Evolutionary conservation across 2,329 filamentous ascomycete genomes (phyloP), one percentile per base, ranked within the genome.

Genomic region (Talaromyces rugulosus): DNA sequence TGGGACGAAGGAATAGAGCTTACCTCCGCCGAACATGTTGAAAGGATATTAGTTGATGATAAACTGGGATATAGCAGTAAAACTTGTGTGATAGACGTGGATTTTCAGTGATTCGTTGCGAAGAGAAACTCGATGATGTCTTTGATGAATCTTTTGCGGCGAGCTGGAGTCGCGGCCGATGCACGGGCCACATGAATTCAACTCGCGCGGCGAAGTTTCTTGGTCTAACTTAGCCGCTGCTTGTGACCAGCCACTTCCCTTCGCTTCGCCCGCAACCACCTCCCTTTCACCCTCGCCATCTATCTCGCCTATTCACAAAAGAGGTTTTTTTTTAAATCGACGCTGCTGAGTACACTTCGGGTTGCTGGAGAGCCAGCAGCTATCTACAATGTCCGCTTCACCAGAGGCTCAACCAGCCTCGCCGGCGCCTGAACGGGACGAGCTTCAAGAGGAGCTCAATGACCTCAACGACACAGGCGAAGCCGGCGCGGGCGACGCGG

Each of bases 381-480:
- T 27, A 56, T 28, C 27, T 61, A 68, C 51, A 18, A 78, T 78
- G 76, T 78, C 76, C 33, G 74, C 72, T 34, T 76, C 75, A 40
- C 75, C 75, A 9, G 75, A 77, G 57, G 64, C 64, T 33, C 68
- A 70, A 28, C 59, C 66, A 33, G 66, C 57, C 42, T 66, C 69
- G 9, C 66, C 67, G 18, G 67, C 65, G 30, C 64, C 63, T 30
- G 68, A 69, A 11, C 68, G 56, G 31, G 63, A 62, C 31, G 56
- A 63, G 53, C 33, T 69, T 27, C 65, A 69, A 23, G 66, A 70
- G 33, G 70, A 70, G 53, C 54, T 66, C 52, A 68, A 63, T 33
- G 27, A 62, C 52, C 61, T 62, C 56, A 62, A 62, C 60, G 63
- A 44, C 57, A 64, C 56, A 11, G 3, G 66, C 67, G 12, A 62